These are phyloP conservation scores for Cryphonectria nitschkei DNA, from an alignment of 2,329 filamentous ascomycete genomes.

Conservation along the genomic window DNA sequence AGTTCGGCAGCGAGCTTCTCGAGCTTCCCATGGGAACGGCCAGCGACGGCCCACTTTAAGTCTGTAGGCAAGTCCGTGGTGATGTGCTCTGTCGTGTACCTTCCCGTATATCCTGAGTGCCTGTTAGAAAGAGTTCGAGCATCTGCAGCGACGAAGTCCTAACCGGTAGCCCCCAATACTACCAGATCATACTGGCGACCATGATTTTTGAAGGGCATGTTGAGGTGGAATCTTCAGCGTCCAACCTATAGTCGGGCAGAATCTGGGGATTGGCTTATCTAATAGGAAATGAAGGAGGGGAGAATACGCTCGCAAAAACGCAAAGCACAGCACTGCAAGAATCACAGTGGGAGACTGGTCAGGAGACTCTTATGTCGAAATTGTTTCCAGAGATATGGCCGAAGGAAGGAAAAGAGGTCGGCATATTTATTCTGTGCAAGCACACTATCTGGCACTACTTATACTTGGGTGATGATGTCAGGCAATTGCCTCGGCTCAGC, in stretches of 20 bases:
- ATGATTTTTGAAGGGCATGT: conserved; percentile 55
- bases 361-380: not conserved
- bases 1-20: conserved; percentile 69
- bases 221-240: conserved; percentile 6
- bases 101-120: conserved; percentile 78
- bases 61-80: conserved; percentile 70
- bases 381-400: not conserved
- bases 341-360: not conserved
- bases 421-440: not conserved
- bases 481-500: conserved; percentile 17
- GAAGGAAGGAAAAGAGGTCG: not conserved
- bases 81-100: conserved; percentile 76
- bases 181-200: conserved; percentile 60
- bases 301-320: not conserved
- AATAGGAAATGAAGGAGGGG: not conserved
- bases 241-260: not conserved
- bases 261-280: not conserved
- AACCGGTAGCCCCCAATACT: conserved; percentile 61
- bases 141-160: not conserved
- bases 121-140: conserved; percentile 19
- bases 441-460: not conserved
- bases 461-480: not conserved
- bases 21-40: conserved; percentile 78
- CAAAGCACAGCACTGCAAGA: not conserved
- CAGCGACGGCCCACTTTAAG: conserved; percentile 86